Evolutionary conservation across 2,329 filamentous ascomycete genomes (phyloP).

Genomic region (Botrytis paeoniae): DNA sequence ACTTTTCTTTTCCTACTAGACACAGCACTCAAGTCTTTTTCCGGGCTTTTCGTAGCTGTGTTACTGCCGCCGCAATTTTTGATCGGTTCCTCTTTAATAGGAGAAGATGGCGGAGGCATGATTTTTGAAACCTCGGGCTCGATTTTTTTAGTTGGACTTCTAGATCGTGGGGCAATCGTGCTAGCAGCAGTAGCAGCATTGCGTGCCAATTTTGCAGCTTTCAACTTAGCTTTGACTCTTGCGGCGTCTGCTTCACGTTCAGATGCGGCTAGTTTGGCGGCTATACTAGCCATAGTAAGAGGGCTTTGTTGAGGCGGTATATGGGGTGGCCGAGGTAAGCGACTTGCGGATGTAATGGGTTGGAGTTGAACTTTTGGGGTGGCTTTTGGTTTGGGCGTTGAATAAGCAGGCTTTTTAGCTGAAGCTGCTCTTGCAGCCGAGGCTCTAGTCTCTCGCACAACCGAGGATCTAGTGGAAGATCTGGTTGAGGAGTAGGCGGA

Average conservation of each 20-base stretch:
- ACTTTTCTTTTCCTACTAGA: constrained; percentile 42
- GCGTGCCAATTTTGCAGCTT: constrained; percentile 47
- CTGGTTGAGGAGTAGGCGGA: constrained; percentile 15
- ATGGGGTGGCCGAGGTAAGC: constrained; percentile 35
- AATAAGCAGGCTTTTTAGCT: constrained; percentile 17
- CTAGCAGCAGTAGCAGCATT: constrained; percentile 9
- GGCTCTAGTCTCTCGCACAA: constrained; percentile 4
- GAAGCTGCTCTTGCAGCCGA: constrained; percentile 15
- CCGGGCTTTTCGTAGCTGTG: constrained; percentile 4
- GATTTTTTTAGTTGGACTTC: constrained; percentile 12
- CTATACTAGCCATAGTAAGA: constrained; percentile 59
- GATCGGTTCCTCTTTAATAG: constrained; percentile 21
- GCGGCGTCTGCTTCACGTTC: constrained; percentile 63
- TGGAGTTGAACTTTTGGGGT: constrained; percentile 30
- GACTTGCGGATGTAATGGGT: constrained; percentile 23
- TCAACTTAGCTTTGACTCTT: constrained; percentile 59
- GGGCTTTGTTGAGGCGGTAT: constrained; percentile 50
- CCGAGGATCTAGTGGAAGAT: constrained; percentile 3
- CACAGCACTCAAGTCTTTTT: constrained; percentile 18
- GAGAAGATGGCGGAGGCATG: constrained; percentile 37
- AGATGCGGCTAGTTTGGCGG: constrained; percentile 61
- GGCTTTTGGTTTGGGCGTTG: constrained; percentile 20
- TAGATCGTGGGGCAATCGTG: not conserved
- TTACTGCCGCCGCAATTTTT: constrained; percentile 18
- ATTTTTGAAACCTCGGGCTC: constrained; percentile 29